Evolutionary conservation across 208 protist species (phyloP).

Genomic region (Crithidia acanthocephali): DNA sequence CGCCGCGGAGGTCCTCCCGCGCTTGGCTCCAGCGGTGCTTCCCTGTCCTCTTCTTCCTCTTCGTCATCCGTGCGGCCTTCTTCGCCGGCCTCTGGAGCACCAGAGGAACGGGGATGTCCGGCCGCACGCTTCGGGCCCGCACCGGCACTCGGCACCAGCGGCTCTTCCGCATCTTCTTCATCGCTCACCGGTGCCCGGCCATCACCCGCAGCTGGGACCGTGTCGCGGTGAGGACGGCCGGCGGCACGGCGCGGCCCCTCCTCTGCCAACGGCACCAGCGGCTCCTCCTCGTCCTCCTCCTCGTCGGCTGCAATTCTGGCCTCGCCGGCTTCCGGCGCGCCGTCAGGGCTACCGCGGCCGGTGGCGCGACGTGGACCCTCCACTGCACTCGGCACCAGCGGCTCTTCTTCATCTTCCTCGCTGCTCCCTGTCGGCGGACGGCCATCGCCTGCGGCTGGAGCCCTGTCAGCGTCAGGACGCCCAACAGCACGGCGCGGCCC

Average conservation of each 20-base stretch:
- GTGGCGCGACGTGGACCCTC: neutral
- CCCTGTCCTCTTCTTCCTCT: neutral
- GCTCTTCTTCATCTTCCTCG: neutral
- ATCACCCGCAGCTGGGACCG: neutral
- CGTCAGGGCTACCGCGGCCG: neutral
- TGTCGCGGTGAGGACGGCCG: neutral
- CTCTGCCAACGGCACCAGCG: neutral
- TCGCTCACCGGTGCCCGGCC: neutral
- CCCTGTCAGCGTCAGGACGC: no score
- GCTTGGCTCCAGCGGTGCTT: neutral
- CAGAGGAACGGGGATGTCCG: neutral
- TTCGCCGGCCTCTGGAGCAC: neutral
- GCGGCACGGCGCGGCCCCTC: slow-evolving; percentile 6
- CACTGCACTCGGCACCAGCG: neutral
- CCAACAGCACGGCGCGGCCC: no score
- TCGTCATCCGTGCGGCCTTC: neutral
- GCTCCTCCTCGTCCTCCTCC: neutral
- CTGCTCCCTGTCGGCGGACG: no score
- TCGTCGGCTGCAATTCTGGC: neutral
- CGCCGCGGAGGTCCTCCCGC: neutral
- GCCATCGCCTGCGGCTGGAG: no score
- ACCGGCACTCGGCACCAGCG: neutral
- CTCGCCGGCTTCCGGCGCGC: neutral
- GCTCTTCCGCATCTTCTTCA: slow-evolving; percentile 27
- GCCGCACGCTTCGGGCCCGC: slow-evolving; percentile 4